phyloP scores from a whole-genome alignment of 148 eudicot genomes.

The Chenopodium formosanum region DNA sequence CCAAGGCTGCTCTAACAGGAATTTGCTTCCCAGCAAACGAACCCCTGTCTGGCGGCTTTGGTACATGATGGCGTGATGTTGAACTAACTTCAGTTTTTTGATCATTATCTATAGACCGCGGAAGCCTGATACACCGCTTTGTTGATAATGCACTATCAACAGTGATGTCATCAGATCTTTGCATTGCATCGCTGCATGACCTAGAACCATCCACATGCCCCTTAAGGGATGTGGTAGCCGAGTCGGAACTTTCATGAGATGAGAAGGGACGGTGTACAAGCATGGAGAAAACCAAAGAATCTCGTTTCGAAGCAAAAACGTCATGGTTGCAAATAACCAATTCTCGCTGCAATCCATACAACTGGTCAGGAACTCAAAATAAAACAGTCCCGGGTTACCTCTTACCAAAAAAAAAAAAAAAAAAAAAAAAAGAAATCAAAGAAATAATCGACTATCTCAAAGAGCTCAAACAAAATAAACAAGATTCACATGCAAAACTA shows the following conservation, averaged over 20 bases:
- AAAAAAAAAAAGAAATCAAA: not conserved
- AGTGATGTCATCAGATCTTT: conserved; percentile 84
- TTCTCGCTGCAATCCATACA: conserved; percentile 69
- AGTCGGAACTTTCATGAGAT: conserved; percentile 87
- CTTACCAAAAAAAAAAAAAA: too few species aligned
- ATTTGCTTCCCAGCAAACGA: conserved; percentile 83
- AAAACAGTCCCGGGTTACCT: not conserved
- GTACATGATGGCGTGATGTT: conserved; percentile 54
- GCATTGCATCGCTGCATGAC: conserved; percentile 77
- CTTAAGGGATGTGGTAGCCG: conserved; percentile 82
- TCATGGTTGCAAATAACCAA: conserved; percentile 75
- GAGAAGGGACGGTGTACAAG: conserved; percentile 58
- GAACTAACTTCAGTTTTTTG: conserved; percentile 83
- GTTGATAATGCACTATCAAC: conserved; percentile 80
- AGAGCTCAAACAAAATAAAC: not conserved
- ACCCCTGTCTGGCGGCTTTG: conserved; percentile 58
- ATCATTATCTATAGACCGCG: conserved; percentile 60
- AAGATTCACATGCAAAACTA: not conserved
- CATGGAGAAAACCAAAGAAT: conserved; percentile 51
- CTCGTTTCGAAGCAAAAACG: conserved; percentile 66
- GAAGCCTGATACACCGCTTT: conserved; percentile 59
- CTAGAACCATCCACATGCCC: conserved; percentile 63
- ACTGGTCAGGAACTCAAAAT: conserved; percentile 6
- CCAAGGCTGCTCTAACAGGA: conserved; percentile 57
- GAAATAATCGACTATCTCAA: not conserved